Base-by-base conservation (phyloP, 345 rosid species). In the Camelina sativa region DNA sequence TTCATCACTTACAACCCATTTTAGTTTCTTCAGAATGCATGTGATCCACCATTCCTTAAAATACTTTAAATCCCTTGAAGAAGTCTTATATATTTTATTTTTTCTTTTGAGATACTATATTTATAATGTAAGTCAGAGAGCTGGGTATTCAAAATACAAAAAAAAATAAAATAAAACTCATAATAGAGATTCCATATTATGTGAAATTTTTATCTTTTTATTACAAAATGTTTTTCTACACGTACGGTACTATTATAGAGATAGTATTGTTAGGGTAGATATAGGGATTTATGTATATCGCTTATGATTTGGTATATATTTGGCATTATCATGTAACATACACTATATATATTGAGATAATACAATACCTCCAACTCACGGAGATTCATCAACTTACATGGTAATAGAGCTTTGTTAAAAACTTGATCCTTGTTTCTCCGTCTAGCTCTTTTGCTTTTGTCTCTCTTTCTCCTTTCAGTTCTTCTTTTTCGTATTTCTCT, bases 11-110 rank as follows among this genome's bases (percentile, higher is more conserved):
- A 19, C 73, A 67, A 67, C 62, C 79, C 55, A 40, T 59, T n/a
- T 59, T 59, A 40, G 50, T 69, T 62, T 69, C 10, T 76, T 23
- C 55, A 62, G 38, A 70, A 20, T 48, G 48, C 76, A 76, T 76
- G 80, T 76, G 80, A 76, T 50, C 76, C 80, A 76, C 72, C 67
- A 76, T 56, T 76, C 47, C 66, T 55, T 56, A 16, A 60, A 68
- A 61, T 68, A 75, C 22, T 38, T 71, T 23, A 41, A 53, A 73
- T 23, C 66, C 71, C 38, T 35, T 46, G 1, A 44, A 46, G 8
- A 47, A 46, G 11, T 74, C 59, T 65, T 57, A 11, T 44, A 15
- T 25, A 25, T 25, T 47, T 3, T 34, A 1, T 34, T 71, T 20
- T 22, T 34, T 6, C 11, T 37, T 57, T 28, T 3, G 53, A 56